Evolutionary conservation across 2,329 filamentous ascomycete genomes (phyloP), one percentile per base, ranked within the genome.

Genomic region (Diaporthe aspalathi): DNA sequence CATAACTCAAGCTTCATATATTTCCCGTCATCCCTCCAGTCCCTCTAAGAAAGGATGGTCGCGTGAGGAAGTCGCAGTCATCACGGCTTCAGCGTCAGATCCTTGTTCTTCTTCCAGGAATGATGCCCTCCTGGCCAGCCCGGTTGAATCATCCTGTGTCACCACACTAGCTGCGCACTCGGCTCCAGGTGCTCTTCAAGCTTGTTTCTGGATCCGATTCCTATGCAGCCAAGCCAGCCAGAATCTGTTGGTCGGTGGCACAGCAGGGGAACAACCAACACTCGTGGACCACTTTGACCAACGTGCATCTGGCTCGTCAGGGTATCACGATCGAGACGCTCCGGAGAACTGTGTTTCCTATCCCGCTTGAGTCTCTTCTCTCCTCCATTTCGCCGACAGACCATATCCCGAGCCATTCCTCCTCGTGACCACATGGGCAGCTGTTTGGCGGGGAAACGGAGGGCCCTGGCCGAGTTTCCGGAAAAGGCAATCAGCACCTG

Each of bases 391-490:
- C 43, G 20, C 43, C 60, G 60, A 8, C 27, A 11, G 40, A 63
- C 27, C 27, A 49, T 14, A 17, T 35, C 27, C 17, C 17, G 12
- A 35, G 14, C 3, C 5, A 35, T 35, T 22, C 17, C 7, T n/a
- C 9, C 60, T 63, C 60, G 60, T 63, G 60, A 63, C n/a, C 43
- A 63, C 17, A 17, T 35, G 45, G 43, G 27, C 40, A 63, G 43
- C 24, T 62, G 35, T 49, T 27, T 43, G 43, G 56, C 32, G 60
- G 60, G 60, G 60, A 29, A 38, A 49, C 60, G 60, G 60, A 63
- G 43, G 60, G n/a, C 43, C 60, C 12, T 49, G 60, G 60, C 60
- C 60, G 60, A 63, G 29, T 49, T 63, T 63, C 60, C 60, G 43
- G 3, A 63, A 49, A 38, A 14, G 60, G 60, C 27, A 49, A 49